Evolutionary conservation across 2,329 filamentous ascomycete genomes (phyloP).

Genomic region (Fusarium multiceps): DNA sequence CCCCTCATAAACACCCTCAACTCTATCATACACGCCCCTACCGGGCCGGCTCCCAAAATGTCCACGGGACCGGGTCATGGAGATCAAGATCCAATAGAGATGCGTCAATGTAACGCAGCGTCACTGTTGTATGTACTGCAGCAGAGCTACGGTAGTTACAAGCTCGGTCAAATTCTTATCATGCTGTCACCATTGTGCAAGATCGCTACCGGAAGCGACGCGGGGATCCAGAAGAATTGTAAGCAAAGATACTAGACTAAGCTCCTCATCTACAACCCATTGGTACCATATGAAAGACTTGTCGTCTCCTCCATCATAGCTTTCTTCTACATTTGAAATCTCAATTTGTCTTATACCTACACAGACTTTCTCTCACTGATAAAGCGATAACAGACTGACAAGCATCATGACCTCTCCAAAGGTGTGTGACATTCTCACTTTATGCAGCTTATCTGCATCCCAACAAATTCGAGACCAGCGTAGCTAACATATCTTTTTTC

Average conservation of each 20-base stretch:
- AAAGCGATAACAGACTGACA: slow-evolving; percentile 10
- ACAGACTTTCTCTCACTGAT: neutral
- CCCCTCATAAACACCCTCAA: slow-evolving; percentile 26
- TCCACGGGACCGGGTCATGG: slow-evolving; percentile 24
- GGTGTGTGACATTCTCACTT: slow-evolving; percentile 32
- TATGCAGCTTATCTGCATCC: slow-evolving; percentile 8
- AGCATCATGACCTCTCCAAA: slow-evolving; percentile 36
- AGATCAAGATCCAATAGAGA: slow-evolving; percentile 8
- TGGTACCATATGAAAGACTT: slow-evolving; percentile 1
- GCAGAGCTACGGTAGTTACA: neutral
- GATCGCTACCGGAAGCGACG: slow-evolving; percentile 26
- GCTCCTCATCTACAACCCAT: neutral
- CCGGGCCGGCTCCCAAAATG: slow-evolving; percentile 38
- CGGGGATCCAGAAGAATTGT: slow-evolving; percentile 15
- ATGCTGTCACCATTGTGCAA: slow-evolving; percentile 26
- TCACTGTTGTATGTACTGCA: slow-evolving; percentile 4
- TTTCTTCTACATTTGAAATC: slow-evolving; percentile 11
- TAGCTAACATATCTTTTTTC: slow-evolving; percentile 20
- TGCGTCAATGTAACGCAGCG: slow-evolving; percentile 5
- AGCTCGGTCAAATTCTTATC: slow-evolving; percentile 29
- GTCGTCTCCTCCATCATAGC: slow-evolving; percentile 13
- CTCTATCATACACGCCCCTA: slow-evolving; percentile 27
- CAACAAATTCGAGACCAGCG: slow-evolving; percentile 11
- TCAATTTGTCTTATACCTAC: slow-evolving; percentile 11
- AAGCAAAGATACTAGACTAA: slow-evolving; percentile 19